Evolutionary conservation across 192 early-diverging fungal genomes (phyloP), one percentile per base, ranked within the genome.

Genomic region (Backusella tarrabulga): DNA sequence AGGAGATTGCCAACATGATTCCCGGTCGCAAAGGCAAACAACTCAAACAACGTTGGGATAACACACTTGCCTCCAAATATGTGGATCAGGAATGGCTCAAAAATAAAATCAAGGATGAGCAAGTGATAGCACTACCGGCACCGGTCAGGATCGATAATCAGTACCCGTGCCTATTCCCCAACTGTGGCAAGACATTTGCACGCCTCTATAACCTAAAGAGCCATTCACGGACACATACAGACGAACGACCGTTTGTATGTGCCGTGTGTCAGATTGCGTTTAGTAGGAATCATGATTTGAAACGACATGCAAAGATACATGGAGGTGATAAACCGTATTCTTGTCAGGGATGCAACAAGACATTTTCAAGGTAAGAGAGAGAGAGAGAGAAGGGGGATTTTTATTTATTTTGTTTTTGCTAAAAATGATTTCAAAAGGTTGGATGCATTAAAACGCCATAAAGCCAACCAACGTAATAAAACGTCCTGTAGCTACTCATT

Each of bases 181-280:
- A 89, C 17, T 98, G 97, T 83, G 85, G 88, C 78, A 96, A 95
- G 78, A 85, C 87, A 19, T 98, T 98, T 83, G 92, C 93, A 8
- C 87, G 96, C 40, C 87, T 89, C 26, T 98, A 95, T 77, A 98
- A 97, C 83, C 83, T 98, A n/a, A 93, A 94, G 74, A 91, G 89
- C 17, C 96, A 98, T 73, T 87, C 92, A 74, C 81, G 90, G 21
- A 94, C 93, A n/a, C 97, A 98, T 84, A 91, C 92, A 0, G 87
- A 90, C 40, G 92, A 92, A 72, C 84, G 93, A 11, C 92, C 93
- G 0, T 96, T 89, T 83, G 79, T 84, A n/a, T 93, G 92, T 29
- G 19, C 60, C 9, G 69, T 80, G 34, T 83, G 82, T 35, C 42
- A 69, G 7, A 76, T 76, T 60, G 75, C 82, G 3, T 94, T 94